Conservation (phyloP, 2,329 filamentous ascomycete species). For the Calcarisporium arbuscula region DNA sequence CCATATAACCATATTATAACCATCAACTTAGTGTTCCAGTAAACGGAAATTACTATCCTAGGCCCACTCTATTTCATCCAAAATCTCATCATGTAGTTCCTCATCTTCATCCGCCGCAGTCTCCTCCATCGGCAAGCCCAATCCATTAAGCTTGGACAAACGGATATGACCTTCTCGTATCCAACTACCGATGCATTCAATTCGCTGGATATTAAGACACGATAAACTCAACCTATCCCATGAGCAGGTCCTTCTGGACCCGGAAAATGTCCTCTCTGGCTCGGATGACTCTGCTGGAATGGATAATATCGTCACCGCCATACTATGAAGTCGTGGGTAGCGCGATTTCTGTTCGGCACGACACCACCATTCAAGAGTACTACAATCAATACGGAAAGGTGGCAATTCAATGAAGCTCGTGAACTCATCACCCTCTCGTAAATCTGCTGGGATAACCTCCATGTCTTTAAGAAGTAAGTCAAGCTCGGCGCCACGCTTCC, state of each 20-base stretch:
- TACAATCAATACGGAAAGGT: not conserved
- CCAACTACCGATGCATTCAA: slow-evolving; percentile 3
- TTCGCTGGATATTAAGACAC: slow-evolving; percentile 2
- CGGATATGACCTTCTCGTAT: slow-evolving; percentile 1
- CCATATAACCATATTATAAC: no score
- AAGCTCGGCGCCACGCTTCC: no score
- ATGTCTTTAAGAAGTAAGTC: no score
- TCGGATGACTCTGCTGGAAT: slow-evolving; percentile 3
- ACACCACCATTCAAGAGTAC: slow-evolving; percentile 1
- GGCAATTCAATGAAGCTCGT: slow-evolving; percentile 2
- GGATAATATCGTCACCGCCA: slow-evolving; percentile 1
- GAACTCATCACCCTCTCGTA: no score
- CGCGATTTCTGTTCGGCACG: not conserved
- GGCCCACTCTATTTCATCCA: slow-evolving; percentile 1
- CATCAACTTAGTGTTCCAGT: no score
- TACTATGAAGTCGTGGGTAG: slow-evolving; percentile 1
- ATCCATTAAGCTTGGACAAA: not conserved
- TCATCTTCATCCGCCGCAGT: slow-evolving; percentile 3
- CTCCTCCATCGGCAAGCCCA: slow-evolving; percentile 3
- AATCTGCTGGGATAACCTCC: no score
- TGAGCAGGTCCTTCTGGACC: slow-evolving; percentile 3
- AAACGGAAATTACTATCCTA: not conserved
- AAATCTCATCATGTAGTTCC: slow-evolving; percentile 2
- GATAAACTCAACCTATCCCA: slow-evolving; percentile 2
- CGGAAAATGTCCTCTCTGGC: slow-evolving; percentile 2